Percentiles rank a stretch among this genome's conserved stretches.
phyloP scores from a whole-genome alignment of 345 rosid genomes.

The Gossypium herbaceum region DNA sequence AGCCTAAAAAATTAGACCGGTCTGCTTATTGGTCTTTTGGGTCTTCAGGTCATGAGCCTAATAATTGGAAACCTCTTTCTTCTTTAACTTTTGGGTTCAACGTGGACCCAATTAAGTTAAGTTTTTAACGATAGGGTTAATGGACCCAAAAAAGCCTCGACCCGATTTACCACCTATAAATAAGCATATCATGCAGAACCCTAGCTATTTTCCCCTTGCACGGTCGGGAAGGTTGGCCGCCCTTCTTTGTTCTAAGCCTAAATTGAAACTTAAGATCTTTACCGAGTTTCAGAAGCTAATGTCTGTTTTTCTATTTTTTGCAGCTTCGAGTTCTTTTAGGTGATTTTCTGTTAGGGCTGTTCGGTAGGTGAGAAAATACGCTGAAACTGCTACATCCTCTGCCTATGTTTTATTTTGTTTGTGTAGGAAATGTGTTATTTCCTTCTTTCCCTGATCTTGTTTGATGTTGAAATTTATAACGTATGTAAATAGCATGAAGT shows the following conservation, averaged over 20 bases:
- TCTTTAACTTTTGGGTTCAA: neutral
- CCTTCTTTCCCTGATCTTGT: neutral
- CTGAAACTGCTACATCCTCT: neutral
- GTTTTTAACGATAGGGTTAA: neutral
- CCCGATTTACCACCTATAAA: neutral
- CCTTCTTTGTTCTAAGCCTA: neutral
- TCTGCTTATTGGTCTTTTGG: too few relatives aligned
- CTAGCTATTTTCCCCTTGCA: neutral
- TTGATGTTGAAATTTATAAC: neutral
- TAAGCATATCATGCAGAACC: neutral
- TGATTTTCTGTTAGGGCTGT: constrained; percentile 18
- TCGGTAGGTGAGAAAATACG: constrained; percentile 24
- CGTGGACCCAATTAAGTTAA: neutral
- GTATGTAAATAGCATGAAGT: neutral
- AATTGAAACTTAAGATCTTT: neutral
- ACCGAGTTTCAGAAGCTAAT: neutral
- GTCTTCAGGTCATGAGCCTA: neutral
- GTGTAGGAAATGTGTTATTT: neutral
- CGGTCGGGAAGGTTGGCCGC: neutral
- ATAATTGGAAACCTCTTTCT: neutral
- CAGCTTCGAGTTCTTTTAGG: constrained; percentile 13
- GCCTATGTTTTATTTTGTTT: neutral
- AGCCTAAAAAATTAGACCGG: too few relatives aligned
- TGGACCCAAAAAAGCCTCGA: neutral
- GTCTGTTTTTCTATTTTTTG: neutral